These are phyloP conservation scores for Kwoniella dendrophila DNA, from an alignment of 768 basidiomycete species.

Conservation along the genomic window DNA sequence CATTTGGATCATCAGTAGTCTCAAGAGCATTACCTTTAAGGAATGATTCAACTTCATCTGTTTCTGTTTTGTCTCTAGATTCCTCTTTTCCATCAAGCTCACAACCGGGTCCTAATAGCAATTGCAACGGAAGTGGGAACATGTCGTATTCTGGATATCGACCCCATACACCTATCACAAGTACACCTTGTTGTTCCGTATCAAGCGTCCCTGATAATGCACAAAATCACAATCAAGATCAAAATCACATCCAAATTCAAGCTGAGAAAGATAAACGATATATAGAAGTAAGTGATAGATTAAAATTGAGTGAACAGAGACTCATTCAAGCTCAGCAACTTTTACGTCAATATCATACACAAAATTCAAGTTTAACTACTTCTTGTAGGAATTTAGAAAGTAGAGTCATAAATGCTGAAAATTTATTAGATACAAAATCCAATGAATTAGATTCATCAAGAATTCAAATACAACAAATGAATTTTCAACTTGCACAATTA, in stretches of 20 bases:
- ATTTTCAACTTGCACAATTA: background rate
- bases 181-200: background rate
- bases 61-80: too few species aligned
- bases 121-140: background rate
- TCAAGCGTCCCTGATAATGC: background rate
- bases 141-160: background rate
- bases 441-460: background rate
- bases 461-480: background rate
- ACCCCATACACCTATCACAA: background rate
- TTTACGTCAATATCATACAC: background rate
- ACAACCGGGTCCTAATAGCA: background rate
- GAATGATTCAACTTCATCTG: too few species aligned
- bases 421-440: background rate
- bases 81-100: background rate
- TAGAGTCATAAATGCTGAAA: constrained; percentile 4
- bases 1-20: too few species aligned
- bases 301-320: background rate
- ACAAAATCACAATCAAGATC: background rate
- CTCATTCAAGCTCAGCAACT: background rate
- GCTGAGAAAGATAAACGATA: background rate
- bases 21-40: too few species aligned
- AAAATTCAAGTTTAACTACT: background rate
- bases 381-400: background rate
- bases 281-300: background rate
- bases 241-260: background rate